Conservation (phyloP, 2,329 filamentous ascomycete genomes). For the Nothopassalora personata region DNA sequence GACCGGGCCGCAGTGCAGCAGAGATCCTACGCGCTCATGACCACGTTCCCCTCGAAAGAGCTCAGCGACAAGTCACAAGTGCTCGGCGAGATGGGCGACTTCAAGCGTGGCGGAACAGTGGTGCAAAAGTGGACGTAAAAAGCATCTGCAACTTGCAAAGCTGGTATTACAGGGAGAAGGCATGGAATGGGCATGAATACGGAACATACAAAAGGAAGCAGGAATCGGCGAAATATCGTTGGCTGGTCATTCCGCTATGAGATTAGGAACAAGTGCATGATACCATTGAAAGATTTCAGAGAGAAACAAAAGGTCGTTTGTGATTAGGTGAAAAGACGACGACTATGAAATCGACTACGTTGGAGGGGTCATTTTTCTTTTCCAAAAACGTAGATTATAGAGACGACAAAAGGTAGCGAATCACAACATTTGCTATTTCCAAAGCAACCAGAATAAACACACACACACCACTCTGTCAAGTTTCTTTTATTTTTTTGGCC, state of each 20-base stretch:
- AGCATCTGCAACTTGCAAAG: neutral
- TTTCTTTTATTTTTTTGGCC: no score
- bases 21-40: constrained; percentile 69
- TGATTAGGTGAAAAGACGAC: neutral
- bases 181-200: neutral
- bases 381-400: neutral
- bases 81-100: constrained; percentile 45
- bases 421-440: neutral
- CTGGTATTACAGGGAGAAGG: neutral
- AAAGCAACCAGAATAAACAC: no score
- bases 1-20: constrained; percentile 54
- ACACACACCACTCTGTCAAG: neutral
- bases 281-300: neutral
- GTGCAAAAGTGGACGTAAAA: constrained; percentile 50
- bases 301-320: neutral
- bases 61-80: constrained; percentile 59
- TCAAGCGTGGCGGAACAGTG: constrained; percentile 51
- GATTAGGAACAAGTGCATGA: neutral
- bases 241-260: neutral
- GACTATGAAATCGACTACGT: no score
- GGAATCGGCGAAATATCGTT: neutral
- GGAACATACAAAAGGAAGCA: neutral
- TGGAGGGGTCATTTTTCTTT: no score
- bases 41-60: constrained; percentile 78
- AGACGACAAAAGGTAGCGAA: neutral